A percentile compares a stretch with the other conserved stretches of the same genome.
These are phyloP conservation scores for Ceratobasidium sp. DNA, from an alignment of 1,284 basidiomycete genomes.

Conservation along the genomic window DNA sequence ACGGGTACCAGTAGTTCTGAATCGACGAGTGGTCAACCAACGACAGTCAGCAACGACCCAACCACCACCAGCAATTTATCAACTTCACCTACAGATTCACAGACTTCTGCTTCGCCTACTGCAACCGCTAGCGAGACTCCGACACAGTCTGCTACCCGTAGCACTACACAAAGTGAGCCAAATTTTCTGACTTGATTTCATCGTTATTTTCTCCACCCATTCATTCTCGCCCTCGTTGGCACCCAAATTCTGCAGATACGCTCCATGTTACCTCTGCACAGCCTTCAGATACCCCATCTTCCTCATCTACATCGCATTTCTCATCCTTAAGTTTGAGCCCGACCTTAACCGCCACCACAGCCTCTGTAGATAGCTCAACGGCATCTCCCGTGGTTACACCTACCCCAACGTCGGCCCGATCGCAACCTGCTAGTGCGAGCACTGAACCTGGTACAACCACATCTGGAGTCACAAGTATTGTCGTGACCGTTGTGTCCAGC, in stretches of 20 bases:
- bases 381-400: not conserved
- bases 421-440: not conserved
- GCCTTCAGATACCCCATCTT: not conserved
- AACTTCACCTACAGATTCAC: constrained; percentile 11
- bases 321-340: constrained; percentile 2
- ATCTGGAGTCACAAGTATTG: constrained; percentile 29
- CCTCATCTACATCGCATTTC: not conserved
- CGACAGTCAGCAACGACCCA: not conserved
- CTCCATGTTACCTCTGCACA: too few relatives aligned
- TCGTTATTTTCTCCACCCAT: not conserved
- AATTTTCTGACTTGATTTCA: not conserved
- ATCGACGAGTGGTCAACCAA: constrained; percentile 12
- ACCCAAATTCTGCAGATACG: too few relatives aligned
- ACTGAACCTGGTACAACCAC: constrained; percentile 8
- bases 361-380: constrained; percentile 5
- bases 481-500: constrained; percentile 12
- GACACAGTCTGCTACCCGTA: constrained; percentile 7
- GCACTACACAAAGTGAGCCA: constrained; percentile 28
- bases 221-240: not conserved
- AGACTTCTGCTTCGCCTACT: constrained; percentile 8
- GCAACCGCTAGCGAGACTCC: not conserved
- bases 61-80: too few relatives aligned
- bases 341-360: constrained; percentile 5
- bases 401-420: constrained; percentile 4
- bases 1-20: not conserved